Percentiles rank a stretch among this genome's conserved stretches.
Evolutionary conservation across 2,329 filamentous ascomycete species (phyloP).

Genomic region (Aspergillus quadrilineatus): DNA sequence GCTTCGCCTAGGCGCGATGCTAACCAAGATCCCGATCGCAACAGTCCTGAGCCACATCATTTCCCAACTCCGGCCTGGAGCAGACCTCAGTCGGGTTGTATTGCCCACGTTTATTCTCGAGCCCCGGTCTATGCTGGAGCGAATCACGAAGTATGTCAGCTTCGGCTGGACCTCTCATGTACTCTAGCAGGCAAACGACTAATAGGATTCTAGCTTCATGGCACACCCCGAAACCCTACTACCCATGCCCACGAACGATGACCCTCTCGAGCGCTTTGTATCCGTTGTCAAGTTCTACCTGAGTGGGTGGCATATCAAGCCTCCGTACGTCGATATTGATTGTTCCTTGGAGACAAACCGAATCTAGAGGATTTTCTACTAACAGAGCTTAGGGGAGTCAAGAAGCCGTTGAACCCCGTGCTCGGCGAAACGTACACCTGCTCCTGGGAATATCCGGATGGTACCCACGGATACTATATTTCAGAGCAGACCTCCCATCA

Average conservation of each 20-base stretch:
- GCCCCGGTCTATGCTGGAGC: slow-evolving; percentile 94
- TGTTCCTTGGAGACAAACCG: not conserved
- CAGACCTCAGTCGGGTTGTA: slow-evolving; percentile 90
- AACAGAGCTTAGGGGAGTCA: slow-evolving; percentile 69
- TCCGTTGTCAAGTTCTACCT: slow-evolving; percentile 97
- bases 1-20: not conserved
- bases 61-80: slow-evolving; percentile 90
- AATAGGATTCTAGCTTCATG: slow-evolving; percentile 75
- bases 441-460: slow-evolving; percentile 88
- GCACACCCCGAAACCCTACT: slow-evolving; percentile 95
- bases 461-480: slow-evolving; percentile 89
- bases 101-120: slow-evolving; percentile 97
- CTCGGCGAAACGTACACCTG: slow-evolving; percentile 92
- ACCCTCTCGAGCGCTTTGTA: slow-evolving; percentile 85
- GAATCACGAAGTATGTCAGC: slow-evolving; percentile 82
- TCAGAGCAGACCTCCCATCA: slow-evolving; percentile 98
- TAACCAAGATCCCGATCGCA: slow-evolving; percentile 4
- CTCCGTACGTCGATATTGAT: slow-evolving; percentile 64
- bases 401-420: slow-evolving; percentile 96
- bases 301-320: slow-evolving; percentile 98
- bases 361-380: slow-evolving; percentile 7
- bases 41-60: slow-evolving; percentile 95
- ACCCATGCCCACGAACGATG: slow-evolving; percentile 80
- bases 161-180: not conserved
- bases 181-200: slow-evolving; percentile 1